These are phyloP conservation scores for Diaporthe humulicola DNA, from an alignment of 2,329 filamentous ascomycete genomes.

Conservation along the genomic window DNA sequence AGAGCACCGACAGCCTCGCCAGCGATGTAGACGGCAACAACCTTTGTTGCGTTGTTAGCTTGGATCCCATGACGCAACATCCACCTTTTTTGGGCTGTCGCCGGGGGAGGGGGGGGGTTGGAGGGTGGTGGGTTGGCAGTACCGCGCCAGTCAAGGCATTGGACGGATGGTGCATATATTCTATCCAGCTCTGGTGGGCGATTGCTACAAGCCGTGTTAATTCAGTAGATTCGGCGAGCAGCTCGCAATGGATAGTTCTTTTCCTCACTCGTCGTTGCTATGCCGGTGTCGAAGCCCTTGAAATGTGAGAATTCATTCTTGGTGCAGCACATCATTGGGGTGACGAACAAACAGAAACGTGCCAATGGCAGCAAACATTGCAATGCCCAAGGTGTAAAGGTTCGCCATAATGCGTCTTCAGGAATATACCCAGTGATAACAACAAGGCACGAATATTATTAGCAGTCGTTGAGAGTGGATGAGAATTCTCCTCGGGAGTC, in stretches of 20 bases:
- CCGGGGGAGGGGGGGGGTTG: no score
- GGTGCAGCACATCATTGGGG: neutral
- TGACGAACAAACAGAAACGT: constrained; percentile 68
- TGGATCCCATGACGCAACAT: neutral
- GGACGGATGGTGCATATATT: constrained; percentile 69
- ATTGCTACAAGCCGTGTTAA: constrained; percentile 57
- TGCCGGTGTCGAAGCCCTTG: constrained; percentile 71
- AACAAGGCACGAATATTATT: no score
- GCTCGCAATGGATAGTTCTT: no score
- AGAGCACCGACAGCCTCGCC: constrained; percentile 69
- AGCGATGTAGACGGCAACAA: constrained; percentile 71
- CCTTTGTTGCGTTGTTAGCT: constrained; percentile 46
- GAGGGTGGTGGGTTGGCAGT: neutral
- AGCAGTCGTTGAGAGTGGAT: neutral
- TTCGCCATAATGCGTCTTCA: constrained; percentile 15
- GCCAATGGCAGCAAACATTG: constrained; percentile 69
- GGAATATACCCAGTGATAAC: neutral
- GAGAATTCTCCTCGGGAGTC: neutral
- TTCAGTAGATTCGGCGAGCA: neutral
- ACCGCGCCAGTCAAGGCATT: constrained; percentile 67
- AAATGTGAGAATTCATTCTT: neutral
- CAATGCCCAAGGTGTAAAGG: constrained; percentile 62
- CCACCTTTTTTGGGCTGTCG: no score
- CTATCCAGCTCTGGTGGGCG: constrained; percentile 70
- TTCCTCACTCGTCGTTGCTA: constrained; percentile 68